Evolutionary conservation across 2,329 filamentous ascomycete species (phyloP), one percentile per base, ranked within the genome.

Genomic region (Sordariomycetes sp.): DNA sequence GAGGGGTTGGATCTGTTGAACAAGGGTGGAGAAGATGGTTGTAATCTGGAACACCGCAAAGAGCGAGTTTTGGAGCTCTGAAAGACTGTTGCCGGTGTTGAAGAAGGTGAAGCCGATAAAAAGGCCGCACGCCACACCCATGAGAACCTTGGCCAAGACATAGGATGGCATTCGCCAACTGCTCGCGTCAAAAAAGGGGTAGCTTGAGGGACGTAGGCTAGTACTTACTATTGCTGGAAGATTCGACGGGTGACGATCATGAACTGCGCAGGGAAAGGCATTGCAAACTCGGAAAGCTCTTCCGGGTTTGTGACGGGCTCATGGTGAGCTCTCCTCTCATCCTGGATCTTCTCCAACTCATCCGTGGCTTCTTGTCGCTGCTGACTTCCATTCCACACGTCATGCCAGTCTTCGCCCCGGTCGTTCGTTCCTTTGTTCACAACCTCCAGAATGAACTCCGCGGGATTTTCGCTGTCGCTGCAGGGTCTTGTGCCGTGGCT

Each of bases 101-200:
- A 71, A 74, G 47, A 84, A 81, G 0, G 75, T 79, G 46, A 83
- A 74, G 2, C 80, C 81, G 38, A 85, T 79, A 51, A 83, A 84
- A 2, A 85, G 63, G 3, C 25, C 25, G 25, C 25, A 28, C 3
- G 25, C 25, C 4, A 28, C 12, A 16, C 61, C 78, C 14, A 90
- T 70, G 2, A 68, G 53, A 3, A 73, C 53, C 59, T 90, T 90
- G 37, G 82, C 72, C 54, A 85, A 82, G 47, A 92, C 77, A 57
- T 92, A 92, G 9, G 67, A 66, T 0, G 85, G 85, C 36, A 77
- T 85, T 30, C 85, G 73, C 83, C 37, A 39, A 14, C 25, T 28
- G 12, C 5, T 14, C 25, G 8, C n/a, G 25, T 28, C 25, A 28
- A 16, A n/a, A 28, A 8, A 9, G 7, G 17, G 8, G n/a, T 24